Evolutionary conservation across 177 flowering plant species (phyloP).

Genomic region (Vitis hybrid): DNA sequence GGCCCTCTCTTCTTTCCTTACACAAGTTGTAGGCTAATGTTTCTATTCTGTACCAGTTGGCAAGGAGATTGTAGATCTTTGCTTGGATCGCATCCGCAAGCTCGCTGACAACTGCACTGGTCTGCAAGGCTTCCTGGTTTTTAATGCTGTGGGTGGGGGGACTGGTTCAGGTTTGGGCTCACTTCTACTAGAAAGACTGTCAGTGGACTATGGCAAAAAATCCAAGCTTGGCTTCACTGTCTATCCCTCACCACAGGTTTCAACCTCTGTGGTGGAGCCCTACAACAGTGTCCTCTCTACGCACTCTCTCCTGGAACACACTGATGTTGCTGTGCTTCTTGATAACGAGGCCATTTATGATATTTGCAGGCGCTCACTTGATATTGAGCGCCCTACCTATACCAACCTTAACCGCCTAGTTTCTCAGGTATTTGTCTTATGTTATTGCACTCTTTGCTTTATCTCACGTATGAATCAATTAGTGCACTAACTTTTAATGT

Average conservation of each 20-base stretch:
- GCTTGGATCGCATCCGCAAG: slow-evolving; percentile 71
- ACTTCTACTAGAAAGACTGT: slow-evolving; percentile 63
- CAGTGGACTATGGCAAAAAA: slow-evolving; percentile 65
- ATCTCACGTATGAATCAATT: too few relatives aligned
- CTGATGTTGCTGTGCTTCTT: slow-evolving; percentile 61
- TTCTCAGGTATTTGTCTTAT: slow-evolving; percentile 43
- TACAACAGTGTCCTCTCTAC: slow-evolving; percentile 71
- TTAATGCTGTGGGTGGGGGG: slow-evolving; percentile 44
- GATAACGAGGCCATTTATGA: slow-evolving; percentile 69
- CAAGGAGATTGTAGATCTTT: slow-evolving; percentile 72
- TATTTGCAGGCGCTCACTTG: slow-evolving; percentile 69
- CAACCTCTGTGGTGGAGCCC: slow-evolving; percentile 73
- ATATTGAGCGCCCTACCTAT: slow-evolving; percentile 72
- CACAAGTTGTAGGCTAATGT: neutral
- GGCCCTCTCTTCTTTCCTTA: neutral
- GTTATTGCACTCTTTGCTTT: neutral
- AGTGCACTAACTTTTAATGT: neutral
- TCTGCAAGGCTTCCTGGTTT: slow-evolving; percentile 75
- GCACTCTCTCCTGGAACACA: slow-evolving; percentile 64
- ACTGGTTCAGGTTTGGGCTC: slow-evolving; percentile 74
- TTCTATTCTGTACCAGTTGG: slow-evolving; percentile 41
- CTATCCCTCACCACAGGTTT: slow-evolving; percentile 69
- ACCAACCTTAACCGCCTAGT: slow-evolving; percentile 67
- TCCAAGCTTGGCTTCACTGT: slow-evolving; percentile 62
- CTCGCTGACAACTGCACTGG: slow-evolving; percentile 83